Evolutionary conservation across 441 rosid species (phyloP), one percentile per base, ranked within the genome.

Genomic region (Jatropha podagrica): DNA sequence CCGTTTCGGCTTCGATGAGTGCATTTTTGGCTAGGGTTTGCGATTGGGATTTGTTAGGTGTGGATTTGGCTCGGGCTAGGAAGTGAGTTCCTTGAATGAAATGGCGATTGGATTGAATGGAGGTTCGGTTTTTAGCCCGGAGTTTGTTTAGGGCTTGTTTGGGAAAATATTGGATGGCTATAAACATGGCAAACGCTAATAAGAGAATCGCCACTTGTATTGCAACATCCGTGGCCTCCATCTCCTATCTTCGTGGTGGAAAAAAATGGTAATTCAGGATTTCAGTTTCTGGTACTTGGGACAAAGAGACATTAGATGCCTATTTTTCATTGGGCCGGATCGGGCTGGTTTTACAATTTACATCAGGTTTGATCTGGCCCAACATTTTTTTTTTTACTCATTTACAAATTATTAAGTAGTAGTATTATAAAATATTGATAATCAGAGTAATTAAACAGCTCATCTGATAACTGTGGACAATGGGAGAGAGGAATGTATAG

Each of bases 1-100:
- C 90, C 14, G 40, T 68, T 68, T 91, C 87, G 70, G 90, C 88
- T 74, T 87, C 90, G 65, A 76, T 6, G 69, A 87, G 86, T 38
- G 92, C 92, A 49, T 77, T 63, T 63, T 86, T 88, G 48, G 92
- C 91, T 37, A 87, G 80, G 77, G 86, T 52, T 9, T 72, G 85
- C n/a, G 92, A 80, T 69, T 83, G 88, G 20, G 88, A 74, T 81
- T 79, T 76, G 32, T 73, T 48, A 15, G 81, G 8, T 26, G 84
- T 72, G 74, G 82, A 46, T 78, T 83, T 80, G 67, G 96, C 91
- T 12, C 88, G 87, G 68, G 84, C 73, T 10, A 91, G 84, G 46
- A 86, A 82, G 17, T 74, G 78, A 41, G 88, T 72, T n/a, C 83
- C 93, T 72, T 81, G 83, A 70, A 79, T 71, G 52, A 87, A 71